Base-by-base conservation (phyloP, 2,329 filamentous ascomycete species). In the Colletotrichum euphorbiae region DNA sequence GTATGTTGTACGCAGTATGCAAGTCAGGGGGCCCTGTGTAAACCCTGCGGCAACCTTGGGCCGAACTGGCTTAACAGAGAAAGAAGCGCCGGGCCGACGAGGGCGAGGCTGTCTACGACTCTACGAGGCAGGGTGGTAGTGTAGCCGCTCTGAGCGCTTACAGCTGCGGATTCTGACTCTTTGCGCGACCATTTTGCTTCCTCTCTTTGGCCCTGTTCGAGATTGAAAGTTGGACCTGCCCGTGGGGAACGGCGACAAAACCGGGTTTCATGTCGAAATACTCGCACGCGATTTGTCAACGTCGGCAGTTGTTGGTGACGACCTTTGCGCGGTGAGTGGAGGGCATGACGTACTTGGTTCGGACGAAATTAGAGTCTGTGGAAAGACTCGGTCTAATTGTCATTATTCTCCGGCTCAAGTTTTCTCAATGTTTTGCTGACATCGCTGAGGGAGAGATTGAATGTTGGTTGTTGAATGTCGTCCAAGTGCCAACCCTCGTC, bases 251-350 rank as follows among this genome's bases (percentile, higher is more conserved):
- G 66, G 40, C 38, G 61, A 59, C 33, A 38, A 33, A 65, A 69
- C 66, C 66, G 55, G 66, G 66, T 60, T 69, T 69, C 66, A 69
- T 24, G 54, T 69, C 60, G 40, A 59, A 69, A 69, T 69, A 19
- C 66, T 56, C 40, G 66, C 48, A 60, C 54, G 33, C 66, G 54
- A 69, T 69, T 69, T 69, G 61, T 69, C 66, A 69, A 69, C 15
- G 40, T 60, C 61, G 61, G 54, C 54, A 59, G 66, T 55, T 68
- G 61, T 68, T 68, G 66, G 61, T 68, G 55, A 55, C 61, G 33
- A 38, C 31, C 36, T 60, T 43, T 13, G 60, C 8, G 33, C 8
- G 6, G 51, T 54, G 24, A 24, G 54, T 69, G 66, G 66, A 51
- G 61, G 36, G 13, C 19, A 69, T 69, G 66, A 69, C 66, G 66